phyloP scores from a whole-genome alignment of 441 rosid genomes.

The Pelargonium australe region DNA sequence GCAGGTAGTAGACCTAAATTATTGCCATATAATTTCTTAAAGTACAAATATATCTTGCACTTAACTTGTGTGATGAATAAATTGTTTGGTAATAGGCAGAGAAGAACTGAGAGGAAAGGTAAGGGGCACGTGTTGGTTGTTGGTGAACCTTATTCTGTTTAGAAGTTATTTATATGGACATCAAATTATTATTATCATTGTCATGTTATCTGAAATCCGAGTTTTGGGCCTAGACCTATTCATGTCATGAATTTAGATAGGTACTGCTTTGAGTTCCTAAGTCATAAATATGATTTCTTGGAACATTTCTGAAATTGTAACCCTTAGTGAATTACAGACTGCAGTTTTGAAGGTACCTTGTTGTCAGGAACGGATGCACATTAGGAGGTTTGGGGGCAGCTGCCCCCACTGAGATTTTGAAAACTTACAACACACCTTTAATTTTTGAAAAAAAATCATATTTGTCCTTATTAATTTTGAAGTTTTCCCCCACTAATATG shows the following conservation, averaged over 20 bases:
- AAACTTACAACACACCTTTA: too few species aligned
- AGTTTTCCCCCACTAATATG: too few species aligned
- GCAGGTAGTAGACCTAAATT: slow-evolving; percentile 63
- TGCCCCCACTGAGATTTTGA: too few species aligned
- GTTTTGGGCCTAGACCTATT: not conserved
- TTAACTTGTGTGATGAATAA: not conserved
- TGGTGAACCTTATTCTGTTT: not conserved
- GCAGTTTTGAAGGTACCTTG: not conserved
- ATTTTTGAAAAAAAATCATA: too few species aligned
- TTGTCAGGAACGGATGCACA: too few species aligned
- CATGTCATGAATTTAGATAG: not conserved
- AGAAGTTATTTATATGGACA: not conserved
- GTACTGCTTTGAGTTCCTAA: not conserved
- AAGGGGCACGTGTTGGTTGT: not conserved
- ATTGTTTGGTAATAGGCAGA: too few species aligned
- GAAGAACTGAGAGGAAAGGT: not conserved
- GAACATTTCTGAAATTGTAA: not conserved
- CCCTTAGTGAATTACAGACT: not conserved
- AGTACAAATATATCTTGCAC: not conserved
- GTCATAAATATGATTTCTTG: not conserved
- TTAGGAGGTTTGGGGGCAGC: too few species aligned
- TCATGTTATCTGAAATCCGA: not conserved
- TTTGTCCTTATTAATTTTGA: too few species aligned
- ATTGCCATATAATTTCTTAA: not conserved
- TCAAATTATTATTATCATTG: not conserved